phyloP scores from a whole-genome alignment of 2,329 filamentous ascomycete species.

The Ophioceras dolichostomum region DNA sequence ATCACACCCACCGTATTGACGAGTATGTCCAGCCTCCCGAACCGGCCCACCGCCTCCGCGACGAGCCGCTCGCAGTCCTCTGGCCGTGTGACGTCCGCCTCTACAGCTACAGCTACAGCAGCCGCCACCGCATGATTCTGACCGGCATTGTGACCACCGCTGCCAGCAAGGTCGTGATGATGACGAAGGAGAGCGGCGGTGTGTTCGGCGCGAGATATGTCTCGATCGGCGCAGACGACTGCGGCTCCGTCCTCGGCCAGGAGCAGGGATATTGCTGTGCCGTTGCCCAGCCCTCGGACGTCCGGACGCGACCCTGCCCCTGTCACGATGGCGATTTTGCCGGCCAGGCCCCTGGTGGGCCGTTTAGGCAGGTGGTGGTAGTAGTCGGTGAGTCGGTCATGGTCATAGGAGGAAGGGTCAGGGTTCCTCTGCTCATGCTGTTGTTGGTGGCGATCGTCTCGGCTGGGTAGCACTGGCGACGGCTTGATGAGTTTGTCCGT shows the following conservation, averaged over 20 bases:
- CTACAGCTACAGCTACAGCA: too few relatives aligned
- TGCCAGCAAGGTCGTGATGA: slow-evolving; percentile 13
- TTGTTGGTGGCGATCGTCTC: too few relatives aligned
- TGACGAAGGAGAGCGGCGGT: slow-evolving; percentile 8
- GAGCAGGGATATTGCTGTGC: slow-evolving; percentile 12
- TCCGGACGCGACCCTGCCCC: slow-evolving; percentile 9
- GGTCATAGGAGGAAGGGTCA: too few relatives aligned
- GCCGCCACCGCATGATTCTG: slow-evolving; percentile 25
- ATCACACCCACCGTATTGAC: slow-evolving; percentile 53
- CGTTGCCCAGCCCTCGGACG: slow-evolving; percentile 11
- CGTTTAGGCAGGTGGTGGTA: too few relatives aligned
- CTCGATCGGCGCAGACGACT: slow-evolving; percentile 12
- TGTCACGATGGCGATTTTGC: slow-evolving; percentile 12
- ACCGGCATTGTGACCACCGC: slow-evolving; percentile 18
- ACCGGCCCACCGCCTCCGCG: slow-evolving; percentile 28
- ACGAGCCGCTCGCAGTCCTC: slow-evolving; percentile 34
- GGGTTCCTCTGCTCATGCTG: too few relatives aligned
- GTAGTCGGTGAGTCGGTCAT: too few relatives aligned
- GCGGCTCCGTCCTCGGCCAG: slow-evolving; percentile 12
- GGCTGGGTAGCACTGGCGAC: too few relatives aligned
- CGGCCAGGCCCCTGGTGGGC: slow-evolving; percentile 9
- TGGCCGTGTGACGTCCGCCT: slow-evolving; percentile 42
- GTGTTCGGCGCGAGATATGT: slow-evolving; percentile 7
- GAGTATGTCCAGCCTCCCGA: slow-evolving; percentile 48
- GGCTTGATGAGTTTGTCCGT: too few relatives aligned